These are phyloP conservation scores for Basipetospora chlamydospora DNA, from an alignment of 2,329 filamentous ascomycete genomes.

Conservation along the genomic window DNA sequence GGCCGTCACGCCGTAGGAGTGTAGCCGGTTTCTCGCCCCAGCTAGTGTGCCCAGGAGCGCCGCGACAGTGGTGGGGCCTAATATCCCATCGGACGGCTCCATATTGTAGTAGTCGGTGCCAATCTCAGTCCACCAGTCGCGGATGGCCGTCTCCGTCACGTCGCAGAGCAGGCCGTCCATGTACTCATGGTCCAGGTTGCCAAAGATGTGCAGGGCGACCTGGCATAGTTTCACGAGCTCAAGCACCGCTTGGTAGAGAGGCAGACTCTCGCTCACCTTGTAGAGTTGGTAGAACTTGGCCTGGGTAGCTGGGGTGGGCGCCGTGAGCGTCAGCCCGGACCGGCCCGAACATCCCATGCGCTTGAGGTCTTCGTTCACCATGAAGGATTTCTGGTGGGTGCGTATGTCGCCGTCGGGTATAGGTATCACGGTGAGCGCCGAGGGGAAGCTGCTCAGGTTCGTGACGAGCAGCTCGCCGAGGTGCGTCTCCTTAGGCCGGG, in stretches of 20 bases:
- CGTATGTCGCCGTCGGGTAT: conserved; percentile 77
- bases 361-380: conserved; percentile 91
- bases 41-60: conserved; percentile 77
- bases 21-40: conserved; percentile 78
- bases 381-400: conserved; percentile 68
- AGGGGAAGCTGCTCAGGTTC: conserved; percentile 83
- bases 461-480: conserved; percentile 85
- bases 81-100: conserved; percentile 81
- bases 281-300: conserved; percentile 90
- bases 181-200: conserved; percentile 74
- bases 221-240: conserved; percentile 89
- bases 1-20: conserved; percentile 71
- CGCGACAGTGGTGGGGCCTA: conserved; percentile 83
- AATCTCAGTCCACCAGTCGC: conserved; percentile 93
- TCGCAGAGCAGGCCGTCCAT: conserved; percentile 89
- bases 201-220: conserved; percentile 74
- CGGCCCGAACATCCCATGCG: conserved; percentile 82
- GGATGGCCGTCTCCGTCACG: conserved; percentile 75
- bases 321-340: conserved; percentile 65
- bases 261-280: conserved; percentile 68
- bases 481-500: conserved; percentile 65
- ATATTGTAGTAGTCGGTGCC: conserved; percentile 84
- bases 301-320: conserved; percentile 66
- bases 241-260: conserved; percentile 62
- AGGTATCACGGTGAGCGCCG: conserved; percentile 78